These are phyloP conservation scores for Dioscorea alata DNA, from an alignment of 106 monocot genomes.

Conservation along the genomic window DNA sequence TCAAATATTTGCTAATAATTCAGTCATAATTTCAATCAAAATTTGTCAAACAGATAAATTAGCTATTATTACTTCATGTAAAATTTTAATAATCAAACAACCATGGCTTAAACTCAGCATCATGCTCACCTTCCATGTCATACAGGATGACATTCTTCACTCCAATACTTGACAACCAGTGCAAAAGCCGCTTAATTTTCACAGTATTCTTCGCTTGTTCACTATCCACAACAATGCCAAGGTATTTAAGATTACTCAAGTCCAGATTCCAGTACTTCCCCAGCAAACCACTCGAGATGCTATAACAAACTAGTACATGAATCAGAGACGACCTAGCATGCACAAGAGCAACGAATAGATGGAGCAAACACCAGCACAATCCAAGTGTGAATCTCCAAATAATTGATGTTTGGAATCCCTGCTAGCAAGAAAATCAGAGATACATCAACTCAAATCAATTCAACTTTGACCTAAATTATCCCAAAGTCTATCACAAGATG, in stretches of 20 bases:
- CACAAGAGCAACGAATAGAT: constrained; percentile 34
- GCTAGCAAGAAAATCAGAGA: constrained; percentile 11
- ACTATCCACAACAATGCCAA: constrained; percentile 75
- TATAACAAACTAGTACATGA: constrained; percentile 26
- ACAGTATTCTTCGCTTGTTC: constrained; percentile 52
- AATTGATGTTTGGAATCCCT: constrained; percentile 24
- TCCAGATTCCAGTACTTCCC: constrained; percentile 32
- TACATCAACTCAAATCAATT: too few species aligned
- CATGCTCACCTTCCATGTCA: constrained; percentile 66
- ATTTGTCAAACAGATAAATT: background rate
- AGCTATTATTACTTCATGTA: background rate
- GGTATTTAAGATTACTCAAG: constrained; percentile 32
- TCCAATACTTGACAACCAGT: constrained; percentile 46
- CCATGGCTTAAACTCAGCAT: background rate
- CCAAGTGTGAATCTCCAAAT: constrained; percentile 28
- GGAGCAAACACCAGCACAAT: constrained; percentile 50
- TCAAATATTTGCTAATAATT: background rate
- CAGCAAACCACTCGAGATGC: constrained; percentile 56
- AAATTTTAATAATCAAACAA: background rate
- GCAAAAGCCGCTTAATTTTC: constrained; percentile 51
- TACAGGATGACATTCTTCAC: constrained; percentile 64
- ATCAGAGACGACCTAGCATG: constrained; percentile 33
- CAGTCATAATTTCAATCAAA: background rate
- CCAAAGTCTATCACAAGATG: too few species aligned
- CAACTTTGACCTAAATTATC: too few species aligned